Base-by-base conservation (phyloP, 2,329 filamentous ascomycete species). In the Pezicula rhizophila region DNA sequence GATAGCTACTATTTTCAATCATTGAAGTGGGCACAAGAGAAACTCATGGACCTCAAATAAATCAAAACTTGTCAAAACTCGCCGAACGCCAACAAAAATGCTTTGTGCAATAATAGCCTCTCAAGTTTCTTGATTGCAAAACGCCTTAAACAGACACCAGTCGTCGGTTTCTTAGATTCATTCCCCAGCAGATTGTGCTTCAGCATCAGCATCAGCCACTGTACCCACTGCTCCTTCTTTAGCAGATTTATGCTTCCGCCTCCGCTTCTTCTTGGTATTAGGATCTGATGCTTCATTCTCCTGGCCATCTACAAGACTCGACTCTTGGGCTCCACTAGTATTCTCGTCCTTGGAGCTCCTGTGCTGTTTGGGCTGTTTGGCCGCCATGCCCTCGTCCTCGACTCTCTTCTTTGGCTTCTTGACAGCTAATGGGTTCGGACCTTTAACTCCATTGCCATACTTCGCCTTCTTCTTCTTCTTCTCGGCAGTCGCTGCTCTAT, bases 401-500 rank as follows among this genome's bases (percentile, higher is more conserved):
- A 25, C 40, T 20, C 51, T 66, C 63, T 79, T 80, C 71, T 85
- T 87, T 25, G 77, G 57, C 69, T 87, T 89, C 71, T 85, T 85
- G 46, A 86, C 73, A 45, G 83, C 78, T 47, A 89, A 67, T 8
- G 85, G 85, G 64, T 89, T 89, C 1, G 84, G 84, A 17, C 77
- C 81, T 64, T 87, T 88, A 3, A 75, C 76, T 1, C 84, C 85
- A 50, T 76, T 78, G 18, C 62, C 63, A 61, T 76, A 78, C 64
- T 76, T 79, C 63, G 79, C 81, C 65, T 82, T 77, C 60, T 73
- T 73, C 18, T 73, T 73, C 18, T 18, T 18, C 61, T 67, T 70
- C 8, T 47, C 58, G 14, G 59, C 57, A 28, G 33, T 55, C 8
- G 47, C 51, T 20, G 42, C 56, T 11, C 56, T 59, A 17, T 41